These are phyloP conservation scores for Gymnopus androsaceus DNA, from an alignment of 1,284 basidiomycete species.

Conservation along the genomic window DNA sequence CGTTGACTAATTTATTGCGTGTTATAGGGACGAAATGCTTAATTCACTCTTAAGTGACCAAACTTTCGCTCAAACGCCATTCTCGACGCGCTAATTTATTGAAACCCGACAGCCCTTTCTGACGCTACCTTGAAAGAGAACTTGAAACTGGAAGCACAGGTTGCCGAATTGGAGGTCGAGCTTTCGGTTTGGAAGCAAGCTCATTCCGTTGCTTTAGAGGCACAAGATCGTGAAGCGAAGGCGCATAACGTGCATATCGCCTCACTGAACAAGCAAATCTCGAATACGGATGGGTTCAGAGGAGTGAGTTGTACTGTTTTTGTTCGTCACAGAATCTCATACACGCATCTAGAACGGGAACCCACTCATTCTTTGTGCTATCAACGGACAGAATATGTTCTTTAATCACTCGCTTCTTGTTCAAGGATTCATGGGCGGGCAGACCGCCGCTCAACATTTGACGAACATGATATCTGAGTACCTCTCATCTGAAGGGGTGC, in stretches of 20 bases:
- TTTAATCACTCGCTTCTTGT: slow-evolving; percentile 59
- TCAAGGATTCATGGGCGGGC: slow-evolving; percentile 69
- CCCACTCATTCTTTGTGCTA: slow-evolving; percentile 68
- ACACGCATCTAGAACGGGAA: slow-evolving; percentile 49
- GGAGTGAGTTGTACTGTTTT: slow-evolving; percentile 34
- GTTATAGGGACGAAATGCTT: slow-evolving; percentile 63
- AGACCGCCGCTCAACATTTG: slow-evolving; percentile 63
- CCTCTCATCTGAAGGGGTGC: slow-evolving; percentile 58
- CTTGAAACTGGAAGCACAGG: slow-evolving; percentile 57
- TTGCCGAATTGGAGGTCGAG: slow-evolving; percentile 69
- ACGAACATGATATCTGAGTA: slow-evolving; percentile 66
- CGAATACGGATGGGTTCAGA: slow-evolving; percentile 55
- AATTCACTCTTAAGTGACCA: slow-evolving; percentile 56
- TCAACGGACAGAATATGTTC: slow-evolving; percentile 71
- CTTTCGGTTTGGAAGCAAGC: slow-evolving; percentile 70
- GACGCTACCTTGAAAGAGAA: slow-evolving; percentile 63
- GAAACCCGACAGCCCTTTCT: slow-evolving; percentile 52
- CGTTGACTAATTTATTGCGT: slow-evolving; percentile 20
- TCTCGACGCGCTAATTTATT: slow-evolving; percentile 15
- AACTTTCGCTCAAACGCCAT: neutral
- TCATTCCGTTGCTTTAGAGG: slow-evolving; percentile 57
- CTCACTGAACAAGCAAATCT: slow-evolving; percentile 61
- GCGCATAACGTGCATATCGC: slow-evolving; percentile 65
- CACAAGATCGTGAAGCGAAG: slow-evolving; percentile 58
- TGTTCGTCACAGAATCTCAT: slow-evolving; percentile 4